Base-by-base conservation (phyloP, 1,139 yeast genomes). In the Wickerhamomyces sp. region DNA sequence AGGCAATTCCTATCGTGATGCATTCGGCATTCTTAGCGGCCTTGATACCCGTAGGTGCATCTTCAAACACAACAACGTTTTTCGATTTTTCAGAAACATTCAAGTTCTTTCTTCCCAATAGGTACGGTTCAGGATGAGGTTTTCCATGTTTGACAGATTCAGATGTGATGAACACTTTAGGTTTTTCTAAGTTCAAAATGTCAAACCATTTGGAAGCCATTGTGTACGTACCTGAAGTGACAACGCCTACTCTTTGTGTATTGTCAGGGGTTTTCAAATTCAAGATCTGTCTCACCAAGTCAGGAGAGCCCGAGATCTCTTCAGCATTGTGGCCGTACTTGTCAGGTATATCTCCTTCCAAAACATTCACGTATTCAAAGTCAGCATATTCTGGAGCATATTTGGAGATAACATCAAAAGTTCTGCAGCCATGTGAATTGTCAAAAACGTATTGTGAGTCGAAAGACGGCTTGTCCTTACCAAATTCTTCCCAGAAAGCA, bases 1-100 rank as follows among this genome's bases (percentile, higher is more conserved):
- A 81, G 47, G 91, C 84, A 59, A 84, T 78, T 52, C 93, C 94
- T 49, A 84, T 75, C 45, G 83, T 78, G 58, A 75, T 70, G 57
- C 91, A 88, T 44, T 88, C 93, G 26, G 93, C 89, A 44, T 73
- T 85, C 58, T 78, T 75, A 57, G 93, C 94, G 31, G 94, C 88
- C 43, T 72, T 64, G 47, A 83, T 78, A 58, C 94, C 94, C 33
- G 89, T 88, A 33, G 88, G 89, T 33, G 93, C 91, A 57, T 84
- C 94, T 64, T 84, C 94, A 54, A 82, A 83, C 28, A 84, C 93
- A 28, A 83, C 76, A 42, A 72, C 79, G 54, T 68, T 66, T 42
- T 45, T 55, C 46, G 59, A 57, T 38, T 52, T 59, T 37, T 60
- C 58, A 45, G 72, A 70, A 57, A 67, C 75, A 16, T 83, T 82